phyloP scores from a whole-genome alignment of 495 filamentous ascomycete genomes.

The Penicillium odoratum region DNA sequence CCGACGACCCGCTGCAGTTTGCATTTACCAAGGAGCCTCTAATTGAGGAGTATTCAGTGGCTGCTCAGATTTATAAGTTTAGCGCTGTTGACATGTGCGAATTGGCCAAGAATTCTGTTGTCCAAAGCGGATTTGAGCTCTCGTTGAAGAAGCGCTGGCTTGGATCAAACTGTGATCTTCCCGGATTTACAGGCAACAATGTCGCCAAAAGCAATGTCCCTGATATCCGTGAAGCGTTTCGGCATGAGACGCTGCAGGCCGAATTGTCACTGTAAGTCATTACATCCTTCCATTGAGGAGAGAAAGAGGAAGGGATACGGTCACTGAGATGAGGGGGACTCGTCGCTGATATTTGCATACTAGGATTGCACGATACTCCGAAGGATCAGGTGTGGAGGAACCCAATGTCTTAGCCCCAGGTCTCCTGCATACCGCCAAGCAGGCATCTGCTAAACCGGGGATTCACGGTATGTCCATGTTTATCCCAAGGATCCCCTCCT shows the following conservation, averaged over 20 bases:
- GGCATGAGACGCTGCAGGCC: slow-evolving; percentile 77
- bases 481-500: background rate
- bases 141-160: slow-evolving; percentile 88
- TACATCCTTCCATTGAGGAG: background rate
- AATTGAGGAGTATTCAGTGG: slow-evolving; percentile 97
- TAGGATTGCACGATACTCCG: slow-evolving; percentile 36
- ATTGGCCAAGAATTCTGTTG: slow-evolving; percentile 90
- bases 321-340: background rate
- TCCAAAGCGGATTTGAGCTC: slow-evolving; percentile 91
- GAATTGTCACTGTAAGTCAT: slow-evolving; percentile 75
- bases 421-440: slow-evolving; percentile 20
- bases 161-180: slow-evolving; percentile 67
- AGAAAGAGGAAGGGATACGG: no score
- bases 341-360: background rate
- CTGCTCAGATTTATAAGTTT: slow-evolving; percentile 97
- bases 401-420: slow-evolving; percentile 16
- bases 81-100: slow-evolving; percentile 99
- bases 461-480: background rate
- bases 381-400: slow-evolving; percentile 16
- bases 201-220: slow-evolving; percentile 96
- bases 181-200: slow-evolving; percentile 78
- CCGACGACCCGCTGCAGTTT: slow-evolving; percentile 96
- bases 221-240: slow-evolving; percentile 83
- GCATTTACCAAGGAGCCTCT: slow-evolving; percentile 97
- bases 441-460: slow-evolving; percentile 12